Conservation (phyloP, 495 filamentous ascomycete species). For the Xylaria scruposa region DNA sequence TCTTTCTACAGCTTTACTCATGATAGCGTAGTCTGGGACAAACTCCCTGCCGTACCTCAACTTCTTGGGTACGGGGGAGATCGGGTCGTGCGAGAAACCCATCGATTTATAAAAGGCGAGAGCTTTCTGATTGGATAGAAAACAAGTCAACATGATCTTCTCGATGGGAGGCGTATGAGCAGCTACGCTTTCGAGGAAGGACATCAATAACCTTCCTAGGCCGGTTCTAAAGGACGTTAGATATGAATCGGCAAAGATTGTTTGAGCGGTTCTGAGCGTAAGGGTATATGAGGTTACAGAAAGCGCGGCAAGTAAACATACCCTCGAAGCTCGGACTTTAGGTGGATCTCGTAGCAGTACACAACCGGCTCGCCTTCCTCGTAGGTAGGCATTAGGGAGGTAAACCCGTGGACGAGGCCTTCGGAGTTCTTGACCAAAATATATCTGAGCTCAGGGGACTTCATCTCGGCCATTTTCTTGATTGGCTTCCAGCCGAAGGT, state of each 20-base stretch:
- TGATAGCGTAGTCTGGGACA: conserved; percentile 71
- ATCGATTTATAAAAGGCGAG: conserved; percentile 69
- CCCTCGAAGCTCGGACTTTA: conserved; percentile 61
- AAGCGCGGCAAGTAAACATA: conserved; percentile 23
- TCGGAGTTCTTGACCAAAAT: conserved; percentile 58
- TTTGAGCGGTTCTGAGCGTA: too few species aligned
- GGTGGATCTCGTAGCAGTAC: conserved; percentile 90
- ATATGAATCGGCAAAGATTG: background rate
- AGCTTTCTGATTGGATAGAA: conserved; percentile 68
- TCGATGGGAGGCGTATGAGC: conserved; percentile 57
- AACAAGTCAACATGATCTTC: conserved; percentile 88
- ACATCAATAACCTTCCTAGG: conserved; percentile 52
- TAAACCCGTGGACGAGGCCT: conserved; percentile 64
- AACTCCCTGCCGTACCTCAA: conserved; percentile 70
- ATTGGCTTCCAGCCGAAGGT: conserved; percentile 70
- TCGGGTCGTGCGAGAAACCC: conserved; percentile 73
- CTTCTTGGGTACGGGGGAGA: conserved; percentile 65
- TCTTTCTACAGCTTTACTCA: conserved; percentile 64
- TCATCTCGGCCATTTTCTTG: conserved; percentile 79
- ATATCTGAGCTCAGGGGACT: conserved; percentile 70
- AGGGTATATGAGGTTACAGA: too few species aligned
- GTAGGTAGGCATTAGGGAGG: conserved; percentile 83
- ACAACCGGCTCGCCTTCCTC: conserved; percentile 77
- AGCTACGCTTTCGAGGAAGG: conserved; percentile 50
- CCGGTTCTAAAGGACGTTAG: conserved; percentile 49